A percentile compares a stretch with the other conserved stretches of the same genome.
Conservation (phyloP, 352 stramenopile genomes). For the Phytopythium aichiense region DNA sequence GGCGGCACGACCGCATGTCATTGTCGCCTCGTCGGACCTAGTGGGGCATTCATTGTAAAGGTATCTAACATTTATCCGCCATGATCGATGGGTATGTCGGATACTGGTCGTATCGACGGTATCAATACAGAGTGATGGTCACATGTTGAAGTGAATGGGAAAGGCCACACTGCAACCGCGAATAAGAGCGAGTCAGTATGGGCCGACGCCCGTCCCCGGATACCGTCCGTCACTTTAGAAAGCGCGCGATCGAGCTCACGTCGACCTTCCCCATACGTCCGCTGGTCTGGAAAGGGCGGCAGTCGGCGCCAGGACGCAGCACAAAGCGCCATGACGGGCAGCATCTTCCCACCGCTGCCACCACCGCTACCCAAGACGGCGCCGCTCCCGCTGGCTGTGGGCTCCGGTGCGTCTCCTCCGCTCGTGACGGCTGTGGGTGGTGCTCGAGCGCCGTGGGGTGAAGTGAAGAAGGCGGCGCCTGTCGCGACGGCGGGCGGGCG, state of each 20-base stretch:
- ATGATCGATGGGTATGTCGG: too few relatives aligned
- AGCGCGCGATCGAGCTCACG: not conserved
- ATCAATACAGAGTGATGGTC: not conserved
- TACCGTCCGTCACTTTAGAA: slow-evolving; percentile 1
- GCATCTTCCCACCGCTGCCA: slow-evolving; percentile 6
- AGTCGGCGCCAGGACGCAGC: not conserved
- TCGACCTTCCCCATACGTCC: not conserved
- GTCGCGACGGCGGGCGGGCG: not conserved
- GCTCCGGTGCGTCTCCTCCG: not conserved
- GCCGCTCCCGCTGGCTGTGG: not conserved
- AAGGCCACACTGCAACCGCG: not conserved
- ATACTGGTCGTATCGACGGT: too few relatives aligned
- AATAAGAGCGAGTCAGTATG: not conserved
- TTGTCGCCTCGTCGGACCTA: not conserved
- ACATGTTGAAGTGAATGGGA: slow-evolving; percentile 6
- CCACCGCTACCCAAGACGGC: slow-evolving; percentile 2
- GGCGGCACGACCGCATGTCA: not conserved
- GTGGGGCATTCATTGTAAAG: not conserved
- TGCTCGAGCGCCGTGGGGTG: not conserved
- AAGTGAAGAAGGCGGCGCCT: not conserved
- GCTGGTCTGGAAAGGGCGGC: not conserved
- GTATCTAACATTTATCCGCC: not conserved
- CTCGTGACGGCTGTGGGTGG: not conserved
- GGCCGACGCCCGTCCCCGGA: too few relatives aligned
- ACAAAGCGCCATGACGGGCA: not conserved